Evolutionary conservation across 1,284 basidiomycete genomes (phyloP), one percentile per base, ranked within the genome.

Genomic region (Rhizoctonia solani): DNA sequence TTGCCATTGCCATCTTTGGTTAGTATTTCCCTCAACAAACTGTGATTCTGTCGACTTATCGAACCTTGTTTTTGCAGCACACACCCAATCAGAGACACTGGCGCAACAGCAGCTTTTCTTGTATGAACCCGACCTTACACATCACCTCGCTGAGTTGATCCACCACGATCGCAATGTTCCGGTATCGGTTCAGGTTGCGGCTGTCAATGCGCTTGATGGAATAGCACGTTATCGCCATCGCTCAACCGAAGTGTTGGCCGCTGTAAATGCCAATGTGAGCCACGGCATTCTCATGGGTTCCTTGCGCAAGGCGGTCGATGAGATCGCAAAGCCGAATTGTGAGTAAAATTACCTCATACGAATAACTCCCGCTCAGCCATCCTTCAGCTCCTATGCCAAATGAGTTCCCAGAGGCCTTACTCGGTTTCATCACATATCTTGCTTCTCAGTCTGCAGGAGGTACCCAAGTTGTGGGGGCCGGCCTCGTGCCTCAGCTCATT

Each of bases 381-480:
- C 19, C 21, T 21, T 14, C 55, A 75, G 75, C 74, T 34, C 71
- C 74, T 1, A 72, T 90, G n/a, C 87, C 90, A 2, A 86, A 90
- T 70, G 86, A 93, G 1, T 90, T 95, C 70, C 85, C 95, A 41
- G 95, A 98, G 63, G 87, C 92, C 0, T 79, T 98, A 21, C 80
- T 98, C 70, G 87, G 88, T 25, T 92, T 99, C 73, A 83, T 99
- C 44, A 93, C 90, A 1, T 93, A 88, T 78, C 85, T 99, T 71
- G 88, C 93, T 13, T 89, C 90, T 19, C 89, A 93, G 73, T 83
- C 90, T 1, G 84, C 87, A 1, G 93, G 93, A 32, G 93, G 92
- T 34, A 93, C 90, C 74, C 92, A 97, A 89, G 87, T 98, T 47
- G 91, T 98, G 67, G 92, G 93, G n/a, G 95, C 97, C n/a, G 97